Base-by-base conservation (phyloP, 345 rosid genomes). In the Mallotus nudiflorus region DNA sequence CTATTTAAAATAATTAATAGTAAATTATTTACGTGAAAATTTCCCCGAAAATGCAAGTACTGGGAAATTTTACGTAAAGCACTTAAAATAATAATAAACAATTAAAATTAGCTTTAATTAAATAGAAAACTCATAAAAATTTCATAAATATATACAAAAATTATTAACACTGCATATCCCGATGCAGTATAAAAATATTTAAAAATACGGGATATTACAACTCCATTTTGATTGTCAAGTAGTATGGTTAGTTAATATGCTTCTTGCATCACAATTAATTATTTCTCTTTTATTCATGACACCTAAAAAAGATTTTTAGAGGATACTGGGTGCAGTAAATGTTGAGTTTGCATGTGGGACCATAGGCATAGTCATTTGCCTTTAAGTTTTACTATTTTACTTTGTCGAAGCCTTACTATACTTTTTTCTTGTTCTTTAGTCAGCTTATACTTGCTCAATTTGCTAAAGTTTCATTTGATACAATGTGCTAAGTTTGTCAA, bases 201-300 rank as follows among this genome's bases (percentile, higher is more conserved):
- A n/a, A n/a, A n/a, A n/a, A n/a, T n/a, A n/a, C n/a, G n/a, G n/a
- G n/a, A n/a, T n/a, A n/a, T n/a, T n/a, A n/a, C n/a, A n/a, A 25
- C 18, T 62, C 12, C 10, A 31, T 66, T 70, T 25, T 33, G 22
- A 40, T 65, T 42, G 35, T 59, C 37, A 61, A 51, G 16, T 51
- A n/a, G 33, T 55, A 24, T 60, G 37, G 16, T 13, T 12, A 13
- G 18, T 49, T 12, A 27, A 11, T 53, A 10, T 24, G 14, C 19
- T 56, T 56, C 9, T 56, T 39, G 3, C 7, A 12, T 33, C 19
- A 49, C n/a, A 22, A 31, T 68, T 27, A 22, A 1, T 65, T 45
- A 6, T 24, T 50, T 31, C 52, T 3, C 44, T 10, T 19, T 19
- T 2, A 22, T 61, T 25, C 37, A 15, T 22, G 35, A 24, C 35